Conservation (phyloP, 257 asterid species). For the Datura wrightii region DNA sequence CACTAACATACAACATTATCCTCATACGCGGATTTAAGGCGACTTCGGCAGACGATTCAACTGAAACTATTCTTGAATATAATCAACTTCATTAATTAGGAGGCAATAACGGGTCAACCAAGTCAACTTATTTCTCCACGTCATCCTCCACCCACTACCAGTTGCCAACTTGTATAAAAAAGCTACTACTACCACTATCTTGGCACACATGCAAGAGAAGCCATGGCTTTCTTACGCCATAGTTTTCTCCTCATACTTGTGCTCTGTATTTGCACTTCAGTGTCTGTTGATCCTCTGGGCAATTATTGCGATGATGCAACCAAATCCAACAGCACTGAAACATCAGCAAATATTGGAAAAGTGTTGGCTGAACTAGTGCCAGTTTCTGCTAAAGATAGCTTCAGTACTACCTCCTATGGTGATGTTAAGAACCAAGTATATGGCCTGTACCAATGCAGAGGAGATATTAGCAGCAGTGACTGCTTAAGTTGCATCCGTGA, state of each 20-base stretch:
- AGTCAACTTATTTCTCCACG: slow-evolving; percentile 10
- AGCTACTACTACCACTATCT: not conserved
- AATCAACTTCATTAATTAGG: not conserved
- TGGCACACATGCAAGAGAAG: slow-evolving; percentile 1
- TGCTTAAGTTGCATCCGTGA: slow-evolving; percentile 68
- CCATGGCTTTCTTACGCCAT: slow-evolving; percentile 43
- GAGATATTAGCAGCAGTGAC: slow-evolving; percentile 58
- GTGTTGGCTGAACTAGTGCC: slow-evolving; percentile 50
- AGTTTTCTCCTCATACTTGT: slow-evolving; percentile 38
- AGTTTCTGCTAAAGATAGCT: slow-evolving; percentile 50
- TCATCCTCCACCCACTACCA: not conserved
- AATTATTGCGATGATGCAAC: slow-evolving; percentile 47
- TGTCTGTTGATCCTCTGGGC: slow-evolving; percentile 55
- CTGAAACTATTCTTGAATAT: not conserved
- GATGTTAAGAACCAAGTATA: slow-evolving; percentile 37
- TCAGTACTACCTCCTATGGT: slow-evolving; percentile 55
- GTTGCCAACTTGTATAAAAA: not conserved
- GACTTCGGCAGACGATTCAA: not conserved
- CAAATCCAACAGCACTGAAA: slow-evolving; percentile 38
- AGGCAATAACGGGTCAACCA: slow-evolving; percentile 13
- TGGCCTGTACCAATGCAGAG: slow-evolving; percentile 88
- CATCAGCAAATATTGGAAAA: slow-evolving; percentile 46
- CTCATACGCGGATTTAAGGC: not conserved
- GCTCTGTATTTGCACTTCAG: slow-evolving; percentile 42
- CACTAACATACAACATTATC: not conserved